phyloP scores from a whole-genome alignment of 495 filamentous ascomycete species.

The Emericellopsis terricola region DNA sequence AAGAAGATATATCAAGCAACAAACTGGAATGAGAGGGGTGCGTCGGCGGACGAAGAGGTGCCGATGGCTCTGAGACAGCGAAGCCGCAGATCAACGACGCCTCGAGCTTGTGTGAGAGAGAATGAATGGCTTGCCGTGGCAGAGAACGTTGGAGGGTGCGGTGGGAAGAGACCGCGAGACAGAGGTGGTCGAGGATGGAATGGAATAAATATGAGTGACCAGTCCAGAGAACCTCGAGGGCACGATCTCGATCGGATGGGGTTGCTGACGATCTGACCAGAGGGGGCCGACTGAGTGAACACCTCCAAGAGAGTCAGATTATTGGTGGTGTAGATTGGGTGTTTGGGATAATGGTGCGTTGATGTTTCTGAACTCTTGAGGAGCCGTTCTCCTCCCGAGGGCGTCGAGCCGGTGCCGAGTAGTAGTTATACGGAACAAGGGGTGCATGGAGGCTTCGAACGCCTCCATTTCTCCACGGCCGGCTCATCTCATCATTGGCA shows the following conservation, averaged over 20 bases:
- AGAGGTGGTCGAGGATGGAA: not conserved
- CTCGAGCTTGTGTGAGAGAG: not conserved
- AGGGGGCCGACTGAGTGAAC: not conserved
- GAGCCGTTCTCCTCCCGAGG: too few relatives aligned
- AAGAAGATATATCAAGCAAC: conserved; percentile 3
- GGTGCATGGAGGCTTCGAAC: too few relatives aligned
- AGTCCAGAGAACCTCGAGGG: not conserved
- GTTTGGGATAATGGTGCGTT: not conserved
- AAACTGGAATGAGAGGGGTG: not conserved
- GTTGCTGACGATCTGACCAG: not conserved
- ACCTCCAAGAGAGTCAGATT: not conserved
- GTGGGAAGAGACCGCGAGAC: not conserved
- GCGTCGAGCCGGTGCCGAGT: too few relatives aligned
- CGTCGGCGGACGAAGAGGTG: not conserved
- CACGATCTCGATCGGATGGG: not conserved
- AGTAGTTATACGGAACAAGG: too few relatives aligned
- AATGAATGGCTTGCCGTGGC: not conserved
- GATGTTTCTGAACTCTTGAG: not conserved
- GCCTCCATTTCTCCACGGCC: too few relatives aligned
- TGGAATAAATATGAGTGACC: not conserved
- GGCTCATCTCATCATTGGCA: too few relatives aligned
- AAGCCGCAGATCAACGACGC: not conserved
- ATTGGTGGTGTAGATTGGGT: not conserved
- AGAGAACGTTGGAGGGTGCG: conserved; percentile 1
- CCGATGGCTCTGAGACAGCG: conserved; percentile 1